Percentiles rank a stretch among this genome's conserved stretches.
Evolutionary conservation across 768 basidiomycete species (phyloP).

Genomic region (Termitomyces sp.): DNA sequence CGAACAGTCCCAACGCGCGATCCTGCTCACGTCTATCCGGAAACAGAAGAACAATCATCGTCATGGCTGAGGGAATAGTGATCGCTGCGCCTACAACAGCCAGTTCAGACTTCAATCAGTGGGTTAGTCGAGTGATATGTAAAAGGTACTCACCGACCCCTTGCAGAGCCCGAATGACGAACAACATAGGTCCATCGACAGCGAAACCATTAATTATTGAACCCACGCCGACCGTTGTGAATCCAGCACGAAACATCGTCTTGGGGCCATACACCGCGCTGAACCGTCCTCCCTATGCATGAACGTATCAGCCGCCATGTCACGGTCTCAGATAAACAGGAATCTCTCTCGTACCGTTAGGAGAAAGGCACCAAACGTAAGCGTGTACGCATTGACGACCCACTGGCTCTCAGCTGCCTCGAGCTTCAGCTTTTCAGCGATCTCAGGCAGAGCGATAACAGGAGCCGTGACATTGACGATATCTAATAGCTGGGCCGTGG

Average conservation of each 20-base stretch:
- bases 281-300: constrained; percentile 24
- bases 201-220: constrained; percentile 39
- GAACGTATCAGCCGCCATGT: too few species aligned
- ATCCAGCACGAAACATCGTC: constrained; percentile 36
- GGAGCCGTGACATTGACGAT: constrained; percentile 34
- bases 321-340: too few species aligned
- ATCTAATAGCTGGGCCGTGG: constrained; percentile 34
- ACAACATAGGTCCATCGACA: constrained; percentile 36
- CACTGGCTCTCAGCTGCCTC: constrained; percentile 21
- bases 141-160: constrained; percentile 30
- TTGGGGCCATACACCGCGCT: constrained; percentile 31
- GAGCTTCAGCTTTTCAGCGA: constrained; percentile 15
- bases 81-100: constrained; percentile 17
- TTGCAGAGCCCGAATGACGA: constrained; percentile 43
- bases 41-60: constrained; percentile 44
- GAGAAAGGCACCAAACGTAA: constrained; percentile 33
- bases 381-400: constrained; percentile 31
- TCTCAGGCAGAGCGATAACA: constrained; percentile 27
- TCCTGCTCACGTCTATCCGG: constrained; percentile 41
- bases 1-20: constrained; percentile 30
- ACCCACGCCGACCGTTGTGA: constrained; percentile 34
- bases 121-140: not conserved
- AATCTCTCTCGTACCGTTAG: constrained; percentile 13
- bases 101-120: not conserved
- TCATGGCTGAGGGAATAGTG: constrained; percentile 43